These are phyloP conservation scores for Gyromitra esculenta DNA, from an alignment of 2,329 filamentous ascomycete genomes.

Conservation along the genomic window DNA sequence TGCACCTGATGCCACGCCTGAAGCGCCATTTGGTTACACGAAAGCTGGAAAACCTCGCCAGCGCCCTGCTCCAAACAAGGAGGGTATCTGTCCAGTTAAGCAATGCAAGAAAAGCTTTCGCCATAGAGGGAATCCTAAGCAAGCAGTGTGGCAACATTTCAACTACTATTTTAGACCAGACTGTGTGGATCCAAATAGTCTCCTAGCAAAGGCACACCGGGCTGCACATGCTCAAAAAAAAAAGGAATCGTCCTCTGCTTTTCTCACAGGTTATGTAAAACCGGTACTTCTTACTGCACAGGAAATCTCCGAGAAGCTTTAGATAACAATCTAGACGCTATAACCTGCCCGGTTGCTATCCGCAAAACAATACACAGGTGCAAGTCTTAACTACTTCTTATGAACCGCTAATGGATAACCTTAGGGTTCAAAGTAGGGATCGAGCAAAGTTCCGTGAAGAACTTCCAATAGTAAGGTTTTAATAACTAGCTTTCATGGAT, in stretches of 20 bases:
- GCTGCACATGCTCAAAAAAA: conserved; percentile 9
- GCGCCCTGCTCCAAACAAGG: not conserved
- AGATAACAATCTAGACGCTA: too few relatives aligned
- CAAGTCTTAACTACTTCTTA: too few relatives aligned
- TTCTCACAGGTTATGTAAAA: conserved; percentile 11
- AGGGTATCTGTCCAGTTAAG: conserved; percentile 9
- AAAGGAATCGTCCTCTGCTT: conserved; percentile 1
- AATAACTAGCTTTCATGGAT: too few relatives aligned
- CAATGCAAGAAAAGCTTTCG: conserved; percentile 13
- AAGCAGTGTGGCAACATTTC: conserved; percentile 28
- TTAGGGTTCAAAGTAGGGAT: too few relatives aligned
- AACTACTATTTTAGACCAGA: conserved; percentile 8
- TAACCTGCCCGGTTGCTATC: too few relatives aligned
- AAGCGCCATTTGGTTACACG: not conserved
- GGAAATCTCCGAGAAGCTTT: too few relatives aligned
- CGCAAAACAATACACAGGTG: too few relatives aligned
- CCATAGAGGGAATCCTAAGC: conserved; percentile 3
- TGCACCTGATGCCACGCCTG: not conserved
- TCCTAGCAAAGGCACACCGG: not conserved
- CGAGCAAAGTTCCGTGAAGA: too few relatives aligned
- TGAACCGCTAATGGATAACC: too few relatives aligned
- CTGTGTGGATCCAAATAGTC: not conserved
- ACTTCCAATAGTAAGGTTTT: too few relatives aligned
- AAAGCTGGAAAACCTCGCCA: conserved; percentile 11
- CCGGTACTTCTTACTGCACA: too few relatives aligned